These are phyloP conservation scores for Colletotrichum scovillei DNA, from an alignment of 2,329 filamentous ascomycete species.

Conservation along the genomic window DNA sequence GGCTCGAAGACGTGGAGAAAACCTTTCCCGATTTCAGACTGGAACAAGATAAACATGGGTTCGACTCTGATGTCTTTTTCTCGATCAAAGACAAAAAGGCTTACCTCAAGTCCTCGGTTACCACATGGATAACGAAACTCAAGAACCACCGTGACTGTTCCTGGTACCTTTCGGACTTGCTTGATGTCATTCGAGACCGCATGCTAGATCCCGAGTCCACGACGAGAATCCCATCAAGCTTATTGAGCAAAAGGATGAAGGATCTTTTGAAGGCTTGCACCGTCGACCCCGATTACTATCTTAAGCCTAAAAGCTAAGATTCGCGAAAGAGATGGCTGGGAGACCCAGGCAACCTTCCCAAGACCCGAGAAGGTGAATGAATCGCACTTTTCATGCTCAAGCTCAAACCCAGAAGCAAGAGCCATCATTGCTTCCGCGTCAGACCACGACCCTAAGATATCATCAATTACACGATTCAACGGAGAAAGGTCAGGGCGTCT, in stretches of 20 bases:
- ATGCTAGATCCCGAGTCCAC: constrained; percentile 14
- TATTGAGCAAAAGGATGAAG: constrained; percentile 5
- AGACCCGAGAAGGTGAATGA: neutral
- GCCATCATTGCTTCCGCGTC: neutral
- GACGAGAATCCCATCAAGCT: neutral
- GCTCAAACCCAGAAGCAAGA: neutral
- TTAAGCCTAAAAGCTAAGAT: neutral
- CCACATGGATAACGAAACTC: neutral
- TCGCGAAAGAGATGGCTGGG: neutral
- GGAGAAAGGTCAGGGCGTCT: neutral
- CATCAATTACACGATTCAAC: neutral
- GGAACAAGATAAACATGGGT: constrained; percentile 15
- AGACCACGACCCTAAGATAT: neutral
- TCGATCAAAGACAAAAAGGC: neutral
- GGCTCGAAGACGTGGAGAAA: constrained; percentile 33
- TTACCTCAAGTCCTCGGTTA: constrained; percentile 7
- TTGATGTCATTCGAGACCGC: neutral
- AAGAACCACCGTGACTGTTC: constrained; percentile 2
- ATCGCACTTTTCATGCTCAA: neutral
- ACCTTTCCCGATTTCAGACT: constrained; percentile 24
- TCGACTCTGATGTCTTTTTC: constrained; percentile 21
- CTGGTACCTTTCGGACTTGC: constrained; percentile 3
- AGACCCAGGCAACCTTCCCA: neutral
- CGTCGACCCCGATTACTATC: neutral
- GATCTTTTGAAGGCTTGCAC: neutral